Evolutionary conservation across 1,284 basidiomycete genomes (phyloP).

Genomic region (Papiliotrema terrestris): DNA sequence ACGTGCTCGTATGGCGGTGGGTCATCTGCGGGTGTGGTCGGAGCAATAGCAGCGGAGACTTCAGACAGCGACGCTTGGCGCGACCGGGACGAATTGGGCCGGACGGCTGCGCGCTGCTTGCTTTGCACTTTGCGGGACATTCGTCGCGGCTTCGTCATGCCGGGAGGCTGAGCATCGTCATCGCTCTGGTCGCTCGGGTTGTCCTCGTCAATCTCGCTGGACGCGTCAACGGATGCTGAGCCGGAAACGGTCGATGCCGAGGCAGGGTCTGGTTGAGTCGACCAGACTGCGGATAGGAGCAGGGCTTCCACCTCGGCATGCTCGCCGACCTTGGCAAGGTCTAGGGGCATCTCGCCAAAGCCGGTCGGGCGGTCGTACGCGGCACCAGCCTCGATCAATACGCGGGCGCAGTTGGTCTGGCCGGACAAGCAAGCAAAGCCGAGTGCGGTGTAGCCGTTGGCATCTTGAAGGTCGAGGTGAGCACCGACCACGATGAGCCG

Average conservation of each 20-base stretch:
- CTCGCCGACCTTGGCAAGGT: slow-evolving; percentile 64
- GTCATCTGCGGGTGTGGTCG: slow-evolving; percentile 22
- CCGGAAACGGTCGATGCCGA: slow-evolving; percentile 5
- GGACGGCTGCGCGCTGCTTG: slow-evolving; percentile 14
- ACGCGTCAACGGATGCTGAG: slow-evolving; percentile 16
- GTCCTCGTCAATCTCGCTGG: slow-evolving; percentile 44
- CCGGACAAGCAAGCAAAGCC: slow-evolving; percentile 77
- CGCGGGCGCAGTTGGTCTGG: slow-evolving; percentile 62
- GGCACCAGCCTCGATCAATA: slow-evolving; percentile 75
- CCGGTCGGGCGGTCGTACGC: slow-evolving; percentile 70
- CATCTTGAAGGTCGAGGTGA: slow-evolving; percentile 79
- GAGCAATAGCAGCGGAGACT: slow-evolving; percentile 3
- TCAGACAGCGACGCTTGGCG: not conserved
- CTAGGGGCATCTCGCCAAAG: slow-evolving; percentile 73
- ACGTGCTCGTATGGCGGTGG: slow-evolving; percentile 35
- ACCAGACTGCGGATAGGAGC: slow-evolving; percentile 46
- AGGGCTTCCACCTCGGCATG: slow-evolving; percentile 51
- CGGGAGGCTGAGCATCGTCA: slow-evolving; percentile 16
- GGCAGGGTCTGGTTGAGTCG: slow-evolving; percentile 12
- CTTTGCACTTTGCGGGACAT: slow-evolving; percentile 12
- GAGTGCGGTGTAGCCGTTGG: slow-evolving; percentile 85
- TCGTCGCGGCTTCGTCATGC: slow-evolving; percentile 10
- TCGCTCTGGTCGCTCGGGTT: slow-evolving; percentile 45
- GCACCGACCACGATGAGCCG: slow-evolving; percentile 71
- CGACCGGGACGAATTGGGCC: not conserved